Evolutionary conservation across 768 basidiomycete species (phyloP).

Genomic region (Boletus huronensis): DNA sequence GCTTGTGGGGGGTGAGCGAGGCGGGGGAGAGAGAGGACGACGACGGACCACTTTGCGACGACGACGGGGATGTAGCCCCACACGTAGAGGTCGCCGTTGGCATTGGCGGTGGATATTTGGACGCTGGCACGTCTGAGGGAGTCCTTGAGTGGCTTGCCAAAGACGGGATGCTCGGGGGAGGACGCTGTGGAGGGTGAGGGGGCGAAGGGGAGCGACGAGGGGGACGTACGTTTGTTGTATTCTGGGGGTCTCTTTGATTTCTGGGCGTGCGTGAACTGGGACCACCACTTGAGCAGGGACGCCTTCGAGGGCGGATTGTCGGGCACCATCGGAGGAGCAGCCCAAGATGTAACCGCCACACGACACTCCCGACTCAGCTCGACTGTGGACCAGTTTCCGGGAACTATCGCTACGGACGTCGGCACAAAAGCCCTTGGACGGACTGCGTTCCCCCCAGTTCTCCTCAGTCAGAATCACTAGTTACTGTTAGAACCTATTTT

Average conservation of each 20-base stretch:
- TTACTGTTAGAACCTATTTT: no score
- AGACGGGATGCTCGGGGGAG: conserved; percentile 54
- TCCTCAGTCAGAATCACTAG: no score
- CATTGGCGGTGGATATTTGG: conserved; percentile 87
- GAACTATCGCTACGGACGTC: no score
- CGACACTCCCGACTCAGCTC: no score
- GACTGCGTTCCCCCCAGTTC: no score
- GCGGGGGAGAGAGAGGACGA: not conserved
- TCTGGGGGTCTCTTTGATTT: conserved; percentile 56
- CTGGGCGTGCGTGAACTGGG: conserved; percentile 65
- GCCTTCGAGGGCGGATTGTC: conserved; percentile 44
- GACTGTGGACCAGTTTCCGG: no score
- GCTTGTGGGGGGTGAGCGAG: conserved; percentile 37
- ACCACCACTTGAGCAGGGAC: conserved; percentile 79
- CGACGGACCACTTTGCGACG: conserved; percentile 88
- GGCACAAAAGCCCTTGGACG: no score
- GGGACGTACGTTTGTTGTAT: conserved; percentile 37
- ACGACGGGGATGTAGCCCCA: conserved; percentile 97
- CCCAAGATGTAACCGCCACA: no score
- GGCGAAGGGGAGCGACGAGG: not conserved
- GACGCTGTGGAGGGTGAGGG: conserved; percentile 14
- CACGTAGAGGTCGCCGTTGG: conserved; percentile 78
- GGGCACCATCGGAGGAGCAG: no score
- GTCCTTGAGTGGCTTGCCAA: conserved; percentile 81
- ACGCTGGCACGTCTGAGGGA: conserved; percentile 85